Evolutionary conservation across 2,329 filamentous ascomycete species (phyloP).

Genomic region (Alternaria brassicae): DNA sequence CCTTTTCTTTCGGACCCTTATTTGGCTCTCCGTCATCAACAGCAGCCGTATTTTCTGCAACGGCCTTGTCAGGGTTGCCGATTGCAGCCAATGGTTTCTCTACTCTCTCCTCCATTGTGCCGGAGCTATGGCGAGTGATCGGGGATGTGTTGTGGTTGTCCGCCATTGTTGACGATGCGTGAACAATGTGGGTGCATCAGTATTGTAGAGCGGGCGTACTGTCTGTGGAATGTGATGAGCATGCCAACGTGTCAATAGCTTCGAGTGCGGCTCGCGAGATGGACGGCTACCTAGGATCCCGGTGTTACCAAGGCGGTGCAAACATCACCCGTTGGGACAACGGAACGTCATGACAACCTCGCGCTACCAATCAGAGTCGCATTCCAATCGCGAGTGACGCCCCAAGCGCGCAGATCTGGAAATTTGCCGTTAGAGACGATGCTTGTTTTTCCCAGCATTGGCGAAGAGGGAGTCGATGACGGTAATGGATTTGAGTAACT

Average conservation of each 20-base stretch:
- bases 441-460: not conserved
- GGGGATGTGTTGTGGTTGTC: not conserved
- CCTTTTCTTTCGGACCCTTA: not conserved
- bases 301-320: not conserved
- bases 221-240: not conserved
- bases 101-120: not conserved
- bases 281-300: not conserved
- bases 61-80: not conserved
- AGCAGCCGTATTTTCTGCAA: not conserved
- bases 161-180: not conserved
- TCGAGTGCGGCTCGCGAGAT: not conserved
- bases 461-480: not conserved
- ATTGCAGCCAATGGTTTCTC: not conserved
- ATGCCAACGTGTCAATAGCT: not conserved
- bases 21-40: not conserved
- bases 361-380: not conserved
- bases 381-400: not conserved
- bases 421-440: not conserved
- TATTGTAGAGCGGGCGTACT: not conserved
- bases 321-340: not conserved
- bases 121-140: not conserved
- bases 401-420: not conserved
- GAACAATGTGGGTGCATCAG: not conserved
- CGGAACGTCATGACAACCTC: not conserved
- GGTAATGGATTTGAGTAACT: too few species aligned